These are phyloP conservation scores for Nannizzia gypsea DNA, from an alignment of 2,329 filamentous ascomycete species.

Conservation along the genomic window DNA sequence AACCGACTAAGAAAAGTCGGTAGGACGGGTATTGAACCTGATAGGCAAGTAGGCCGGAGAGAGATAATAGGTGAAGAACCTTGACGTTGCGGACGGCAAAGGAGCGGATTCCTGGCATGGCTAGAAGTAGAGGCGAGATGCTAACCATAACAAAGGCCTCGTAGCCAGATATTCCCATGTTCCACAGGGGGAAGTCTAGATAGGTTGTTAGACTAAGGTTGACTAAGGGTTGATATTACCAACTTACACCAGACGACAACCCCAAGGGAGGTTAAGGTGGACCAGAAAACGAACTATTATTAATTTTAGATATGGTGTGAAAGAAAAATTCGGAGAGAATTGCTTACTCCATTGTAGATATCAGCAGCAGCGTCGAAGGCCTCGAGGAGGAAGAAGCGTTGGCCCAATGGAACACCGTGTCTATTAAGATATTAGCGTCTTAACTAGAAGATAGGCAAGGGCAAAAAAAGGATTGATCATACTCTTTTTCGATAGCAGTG, in stretches of 20 bases:
- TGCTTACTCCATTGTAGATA: conserved; percentile 75
- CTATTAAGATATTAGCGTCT: background rate
- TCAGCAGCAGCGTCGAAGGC: conserved; percentile 73
- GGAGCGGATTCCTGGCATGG: conserved; percentile 55
- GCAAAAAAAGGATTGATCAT: conserved; percentile 33
- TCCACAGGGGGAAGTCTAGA: conserved; percentile 86
- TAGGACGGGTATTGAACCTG: conserved; percentile 58
- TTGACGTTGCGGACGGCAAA: conserved; percentile 58
- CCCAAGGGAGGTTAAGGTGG: conserved; percentile 77
- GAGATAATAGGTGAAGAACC: conserved; percentile 61
- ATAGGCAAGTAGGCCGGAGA: conserved; percentile 69
- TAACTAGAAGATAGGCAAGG: background rate
- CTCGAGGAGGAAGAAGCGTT: conserved; percentile 60
- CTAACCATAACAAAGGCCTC: conserved; percentile 81
- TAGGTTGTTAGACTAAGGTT: conserved; percentile 15
- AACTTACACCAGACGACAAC: conserved; percentile 84
- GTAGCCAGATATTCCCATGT: conserved; percentile 97
- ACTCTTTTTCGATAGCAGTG: conserved; percentile 59
- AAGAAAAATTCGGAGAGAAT: background rate
- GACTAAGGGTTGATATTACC: background rate
- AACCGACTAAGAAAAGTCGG: conserved; percentile 69
- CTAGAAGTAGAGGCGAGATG: conserved; percentile 67
- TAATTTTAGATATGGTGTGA: conserved; percentile 18
- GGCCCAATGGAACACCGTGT: conserved; percentile 45
- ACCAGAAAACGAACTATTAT: conserved; percentile 85